Conservation (phyloP, 805 yeast genomes). For the Candida sphagnicola region DNA sequence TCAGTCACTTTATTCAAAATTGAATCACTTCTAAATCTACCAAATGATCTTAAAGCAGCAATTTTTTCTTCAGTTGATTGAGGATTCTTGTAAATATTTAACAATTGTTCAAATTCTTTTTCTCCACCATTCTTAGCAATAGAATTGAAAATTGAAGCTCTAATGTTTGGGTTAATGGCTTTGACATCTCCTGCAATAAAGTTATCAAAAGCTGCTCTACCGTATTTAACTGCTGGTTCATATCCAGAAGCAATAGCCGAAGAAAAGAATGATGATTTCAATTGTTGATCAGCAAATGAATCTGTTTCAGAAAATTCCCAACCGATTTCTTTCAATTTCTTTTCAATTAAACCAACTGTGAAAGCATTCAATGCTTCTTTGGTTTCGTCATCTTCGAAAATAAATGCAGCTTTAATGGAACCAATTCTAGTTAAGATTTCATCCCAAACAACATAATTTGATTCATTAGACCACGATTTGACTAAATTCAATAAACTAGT, state of each 20-base stretch:
- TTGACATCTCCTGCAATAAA: conserved; percentile 59
- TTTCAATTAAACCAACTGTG: conserved; percentile 50
- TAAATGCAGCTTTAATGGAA: conserved; percentile 49
- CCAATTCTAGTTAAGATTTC: conserved; percentile 50
- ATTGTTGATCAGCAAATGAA: conserved; percentile 58
- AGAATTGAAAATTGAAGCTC: conserved; percentile 60
- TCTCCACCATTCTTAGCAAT: conserved; percentile 64
- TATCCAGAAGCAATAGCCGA: conserved; percentile 56
- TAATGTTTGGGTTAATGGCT: conserved; percentile 72
- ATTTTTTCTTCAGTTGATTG: conserved; percentile 61
- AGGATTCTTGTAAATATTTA: conserved; percentile 58
- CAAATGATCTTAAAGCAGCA: conserved; percentile 66
- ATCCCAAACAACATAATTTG: conserved; percentile 66
- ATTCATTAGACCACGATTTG: conserved; percentile 55
- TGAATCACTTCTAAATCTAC: conserved; percentile 52
- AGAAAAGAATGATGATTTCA: conserved; percentile 61
- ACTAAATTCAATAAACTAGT: conserved; percentile 57
- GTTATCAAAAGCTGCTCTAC: conserved; percentile 46
- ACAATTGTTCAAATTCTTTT: conserved; percentile 59
- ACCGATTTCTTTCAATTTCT: conserved; percentile 55
- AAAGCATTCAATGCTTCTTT: conserved; percentile 49
- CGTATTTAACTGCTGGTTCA: conserved; percentile 42
- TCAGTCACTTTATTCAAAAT: conserved; percentile 54
- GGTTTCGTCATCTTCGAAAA: conserved; percentile 47
- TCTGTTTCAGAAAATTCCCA: conserved; percentile 57